Conservation (phyloP, 208 protist species). For the Acanthamoeba triangularis region DNA sequence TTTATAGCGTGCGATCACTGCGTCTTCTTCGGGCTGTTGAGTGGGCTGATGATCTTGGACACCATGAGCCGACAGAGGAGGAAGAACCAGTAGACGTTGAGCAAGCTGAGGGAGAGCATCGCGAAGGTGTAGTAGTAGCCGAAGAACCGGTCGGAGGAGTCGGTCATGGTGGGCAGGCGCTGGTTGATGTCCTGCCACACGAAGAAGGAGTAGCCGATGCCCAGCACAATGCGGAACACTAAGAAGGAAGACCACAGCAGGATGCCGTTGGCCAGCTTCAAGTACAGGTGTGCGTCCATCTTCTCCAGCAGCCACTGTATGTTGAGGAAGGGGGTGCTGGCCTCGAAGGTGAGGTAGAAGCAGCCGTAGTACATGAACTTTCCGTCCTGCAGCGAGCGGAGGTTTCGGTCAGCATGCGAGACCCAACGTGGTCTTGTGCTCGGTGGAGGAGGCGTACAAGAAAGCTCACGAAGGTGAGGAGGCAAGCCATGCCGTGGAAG, state of each 20-base stretch:
- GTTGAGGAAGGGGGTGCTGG: conserved; percentile 45
- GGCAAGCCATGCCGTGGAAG: conserved; percentile 23
- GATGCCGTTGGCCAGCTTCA: conserved; percentile 6
- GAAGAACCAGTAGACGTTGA: conserved; percentile 63
- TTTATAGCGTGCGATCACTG: neutral
- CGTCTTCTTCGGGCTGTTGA: neutral
- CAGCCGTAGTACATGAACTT: neutral
- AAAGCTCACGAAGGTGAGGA: conserved; percentile 43
- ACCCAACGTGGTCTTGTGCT: neutral
- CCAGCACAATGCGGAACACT: neutral
- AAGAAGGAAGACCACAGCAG: neutral
- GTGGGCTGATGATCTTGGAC: neutral
- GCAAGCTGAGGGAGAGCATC: neutral
- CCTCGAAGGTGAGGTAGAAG: conserved; percentile 1
- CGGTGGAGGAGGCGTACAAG: conserved; percentile 15
- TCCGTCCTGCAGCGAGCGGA: neutral
- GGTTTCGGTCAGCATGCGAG: neutral
- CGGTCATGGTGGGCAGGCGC: neutral
- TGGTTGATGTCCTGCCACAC: neutral
- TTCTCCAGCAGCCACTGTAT: conserved; percentile 43
- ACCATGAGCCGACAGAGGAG: neutral
- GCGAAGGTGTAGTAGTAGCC: conserved; percentile 10
- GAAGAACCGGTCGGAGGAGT: neutral
- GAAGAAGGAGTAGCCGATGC: conserved; percentile 12
- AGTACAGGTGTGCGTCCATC: neutral